Evolutionary conservation across 495 filamentous ascomycete genomes (phyloP), one percentile per base, ranked within the genome.

Genomic region (Amniculicola lignicola): DNA sequence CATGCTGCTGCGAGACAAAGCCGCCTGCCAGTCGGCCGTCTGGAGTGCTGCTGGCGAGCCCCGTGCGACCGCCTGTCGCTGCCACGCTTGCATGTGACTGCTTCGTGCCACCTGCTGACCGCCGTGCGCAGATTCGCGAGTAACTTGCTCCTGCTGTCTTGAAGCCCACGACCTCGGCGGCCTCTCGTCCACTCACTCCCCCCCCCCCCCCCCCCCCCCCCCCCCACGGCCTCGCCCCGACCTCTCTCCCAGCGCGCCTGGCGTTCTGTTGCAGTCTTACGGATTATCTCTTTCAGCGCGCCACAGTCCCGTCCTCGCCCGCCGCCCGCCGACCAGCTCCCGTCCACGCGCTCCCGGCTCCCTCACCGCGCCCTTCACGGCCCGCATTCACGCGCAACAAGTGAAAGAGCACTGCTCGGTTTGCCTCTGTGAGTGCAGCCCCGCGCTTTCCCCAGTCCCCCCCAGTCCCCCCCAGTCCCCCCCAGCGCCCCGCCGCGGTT

Each of bases 21-120:
- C 4, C 10, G 21, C 19, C 7, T 7, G n/a, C 39, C 19, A 7
- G 39, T 42, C 33, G 37, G 18, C 7, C 2, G 4, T 2, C 28
- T 42, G 38, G 19, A 21, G 28, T 19, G 38, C 39, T 14, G 37
- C 37, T 42, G 25, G 46, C 59, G 37, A 36, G 24, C 31, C 21
- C 33, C 46, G 35, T 51, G 53, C 46, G 41, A 47, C 49, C 28
- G 43, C 58, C 40, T 10, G n/a, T 22, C 43, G 15, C 46, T 10
- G 14, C 18, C 21, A 25, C 39, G 48, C n/a, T n/a, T n/a, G n/a
- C 60, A 60, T 64, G 61, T 61, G 51, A 61, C 50, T 33, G 18
- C 15, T 31, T 36, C 23, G 51, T 54, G 44, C 39, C 3, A 58
- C 52, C 23, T 38, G 39, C 60, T 58, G 49, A 63, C 51, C 44